phyloP scores from a whole-genome alignment of 345 rosid genomes.

The Arabis alpina region DNA sequence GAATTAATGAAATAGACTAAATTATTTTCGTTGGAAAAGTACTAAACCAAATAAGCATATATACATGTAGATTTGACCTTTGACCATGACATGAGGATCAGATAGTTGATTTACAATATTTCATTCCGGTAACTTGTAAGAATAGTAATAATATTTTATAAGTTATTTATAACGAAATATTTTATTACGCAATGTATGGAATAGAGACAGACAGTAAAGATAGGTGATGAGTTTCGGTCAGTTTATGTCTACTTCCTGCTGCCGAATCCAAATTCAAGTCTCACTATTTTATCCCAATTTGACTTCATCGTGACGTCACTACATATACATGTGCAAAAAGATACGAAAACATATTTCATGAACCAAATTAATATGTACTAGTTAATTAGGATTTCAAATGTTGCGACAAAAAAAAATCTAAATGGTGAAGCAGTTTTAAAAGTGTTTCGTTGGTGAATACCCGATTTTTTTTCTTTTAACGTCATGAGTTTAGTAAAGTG shows the following conservation, averaged over 20 bases:
- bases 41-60: neutral
- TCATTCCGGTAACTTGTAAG: conserved; percentile 36
- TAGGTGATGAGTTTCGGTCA: conserved; percentile 37
- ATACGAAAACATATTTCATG: too few relatives aligned
- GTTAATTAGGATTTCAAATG: too few relatives aligned
- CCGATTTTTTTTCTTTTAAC: too few relatives aligned
- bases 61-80: neutral
- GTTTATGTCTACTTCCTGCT: conserved; percentile 46
- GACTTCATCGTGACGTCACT: conserved; percentile 28
- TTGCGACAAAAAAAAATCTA: too few relatives aligned
- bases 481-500: too few relatives aligned
- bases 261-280: conserved; percentile 37
- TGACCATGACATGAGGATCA: conserved; percentile 25
- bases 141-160: conserved; percentile 4
- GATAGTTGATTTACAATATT: conserved; percentile 2
- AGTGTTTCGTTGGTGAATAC: too few relatives aligned
- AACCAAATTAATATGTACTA: too few relatives aligned
- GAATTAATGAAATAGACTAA: conserved; percentile 10
- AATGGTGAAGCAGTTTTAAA: too few relatives aligned
- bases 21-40: neutral
- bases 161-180: conserved; percentile 1
- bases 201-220: conserved; percentile 38
- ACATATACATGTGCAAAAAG: neutral
- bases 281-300: conserved; percentile 6
- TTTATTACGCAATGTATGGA: conserved; percentile 39